These are phyloP conservation scores for Mycena metata DNA, from an alignment of 768 basidiomycete genomes.

Conservation along the genomic window DNA sequence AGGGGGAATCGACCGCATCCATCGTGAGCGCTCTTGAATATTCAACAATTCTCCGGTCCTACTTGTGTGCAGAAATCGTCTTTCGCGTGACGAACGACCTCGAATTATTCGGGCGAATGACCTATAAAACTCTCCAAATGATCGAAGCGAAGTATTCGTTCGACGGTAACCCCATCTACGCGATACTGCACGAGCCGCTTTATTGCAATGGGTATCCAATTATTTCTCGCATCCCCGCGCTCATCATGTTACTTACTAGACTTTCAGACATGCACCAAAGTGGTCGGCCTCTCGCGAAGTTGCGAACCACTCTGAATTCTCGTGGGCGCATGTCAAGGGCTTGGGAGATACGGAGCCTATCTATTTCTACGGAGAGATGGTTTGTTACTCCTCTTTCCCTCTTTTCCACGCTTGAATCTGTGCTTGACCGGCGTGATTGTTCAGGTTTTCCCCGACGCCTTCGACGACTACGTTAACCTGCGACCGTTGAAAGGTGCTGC, in stretches of 20 bases:
- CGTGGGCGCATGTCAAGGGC: constrained; percentile 56
- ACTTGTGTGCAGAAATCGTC: constrained; percentile 53
- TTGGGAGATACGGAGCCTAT: constrained; percentile 53
- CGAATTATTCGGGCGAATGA: constrained; percentile 56
- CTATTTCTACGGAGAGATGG: constrained; percentile 67
- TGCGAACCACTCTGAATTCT: constrained; percentile 54
- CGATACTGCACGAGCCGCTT: constrained; percentile 63
- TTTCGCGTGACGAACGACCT: constrained; percentile 63
- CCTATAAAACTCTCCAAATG: constrained; percentile 59
- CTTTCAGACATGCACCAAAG: constrained; percentile 53
- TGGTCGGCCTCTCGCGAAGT: constrained; percentile 64
- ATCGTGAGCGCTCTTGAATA: constrained; percentile 52
- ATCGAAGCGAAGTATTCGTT: constrained; percentile 53
- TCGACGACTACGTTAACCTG: constrained; percentile 63
- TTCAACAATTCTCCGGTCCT: too few relatives aligned
- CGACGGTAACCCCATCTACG: constrained; percentile 66
- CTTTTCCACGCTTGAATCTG: too few relatives aligned
- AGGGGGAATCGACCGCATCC: constrained; percentile 65
- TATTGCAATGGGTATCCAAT: constrained; percentile 64
- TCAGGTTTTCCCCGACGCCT: constrained; percentile 57
- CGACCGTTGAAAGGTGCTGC: constrained; percentile 63
- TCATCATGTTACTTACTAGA: background rate
- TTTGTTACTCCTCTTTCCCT: constrained; percentile 31
- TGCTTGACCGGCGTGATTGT: constrained; percentile 19
- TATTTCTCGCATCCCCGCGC: background rate